Percentiles rank a stretch among this genome's conserved stretches.
phyloP scores from a whole-genome alignment of 2,329 filamentous ascomycete genomes.

The Lecanicillium sp. region DNA sequence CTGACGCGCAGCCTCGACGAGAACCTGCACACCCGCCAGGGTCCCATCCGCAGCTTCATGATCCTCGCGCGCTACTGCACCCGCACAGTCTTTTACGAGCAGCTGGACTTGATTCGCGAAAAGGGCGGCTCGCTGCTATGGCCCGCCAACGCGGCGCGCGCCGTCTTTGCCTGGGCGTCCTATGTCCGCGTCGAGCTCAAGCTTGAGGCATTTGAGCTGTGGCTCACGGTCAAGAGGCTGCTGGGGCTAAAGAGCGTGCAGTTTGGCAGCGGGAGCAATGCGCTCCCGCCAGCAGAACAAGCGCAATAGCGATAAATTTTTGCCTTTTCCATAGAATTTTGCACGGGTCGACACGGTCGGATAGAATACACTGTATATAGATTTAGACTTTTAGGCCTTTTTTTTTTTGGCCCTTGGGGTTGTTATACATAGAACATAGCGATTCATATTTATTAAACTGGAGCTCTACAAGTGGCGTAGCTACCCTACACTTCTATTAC shows the following conservation, averaged over 20 bases:
- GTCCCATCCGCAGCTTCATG: conserved; percentile 57
- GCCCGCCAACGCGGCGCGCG: conserved; percentile 46
- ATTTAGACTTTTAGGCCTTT: background rate
- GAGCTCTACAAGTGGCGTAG: too few relatives aligned
- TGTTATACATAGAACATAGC: too few relatives aligned
- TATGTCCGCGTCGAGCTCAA: conserved; percentile 55
- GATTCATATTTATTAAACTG: too few relatives aligned
- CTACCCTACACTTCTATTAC: too few relatives aligned
- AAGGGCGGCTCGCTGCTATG: conserved; percentile 46
- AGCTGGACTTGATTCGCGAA: conserved; percentile 47
- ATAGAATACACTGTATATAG: background rate
- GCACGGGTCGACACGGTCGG: conserved; percentile 3
- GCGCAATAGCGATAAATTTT: too few relatives aligned
- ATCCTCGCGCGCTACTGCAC: conserved; percentile 64
- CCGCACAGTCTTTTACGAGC: conserved; percentile 57
- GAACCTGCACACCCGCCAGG: conserved; percentile 67
- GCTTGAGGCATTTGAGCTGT: conserved; percentile 56
- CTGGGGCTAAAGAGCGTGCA: conserved; percentile 23
- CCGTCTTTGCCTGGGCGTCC: conserved; percentile 49
- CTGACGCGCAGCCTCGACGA: conserved; percentile 90
- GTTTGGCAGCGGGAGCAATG: conserved; percentile 15
- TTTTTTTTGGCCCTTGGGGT: too few relatives aligned
- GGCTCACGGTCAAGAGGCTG: conserved; percentile 46
- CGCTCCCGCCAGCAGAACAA: conserved; percentile 12
- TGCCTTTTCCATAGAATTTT: conserved; percentile 12